These are phyloP conservation scores for Linnemannia schmuckeri DNA, from an alignment of 192 early-diverging fungal species.

Conservation along the genomic window DNA sequence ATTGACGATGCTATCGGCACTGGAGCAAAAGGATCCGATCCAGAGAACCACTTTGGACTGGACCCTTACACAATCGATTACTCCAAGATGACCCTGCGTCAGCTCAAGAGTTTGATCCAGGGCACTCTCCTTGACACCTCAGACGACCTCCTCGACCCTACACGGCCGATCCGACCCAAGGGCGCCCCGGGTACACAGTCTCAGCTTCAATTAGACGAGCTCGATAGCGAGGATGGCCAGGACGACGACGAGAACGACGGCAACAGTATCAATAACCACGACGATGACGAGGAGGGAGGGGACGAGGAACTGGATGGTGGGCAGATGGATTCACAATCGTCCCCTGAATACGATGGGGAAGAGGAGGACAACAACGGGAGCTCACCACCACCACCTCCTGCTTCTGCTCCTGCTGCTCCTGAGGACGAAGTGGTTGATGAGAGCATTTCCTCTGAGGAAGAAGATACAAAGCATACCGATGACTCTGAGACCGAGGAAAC, in stretches of 20 bases:
- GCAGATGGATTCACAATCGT: background rate
- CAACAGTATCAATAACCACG: background rate
- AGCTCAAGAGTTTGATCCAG: conserved; percentile 15
- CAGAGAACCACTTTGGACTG: conserved; percentile 35
- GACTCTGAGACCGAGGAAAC: background rate
- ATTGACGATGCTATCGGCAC: conserved; percentile 27
- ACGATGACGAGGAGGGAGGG: background rate
- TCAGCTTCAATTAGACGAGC: background rate
- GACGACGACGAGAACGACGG: background rate
- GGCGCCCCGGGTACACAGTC: background rate
- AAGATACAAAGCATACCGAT: background rate
- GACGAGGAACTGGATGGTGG: background rate
- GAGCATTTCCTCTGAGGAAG: background rate
- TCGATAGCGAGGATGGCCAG: background rate
- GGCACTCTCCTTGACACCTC: conserved; percentile 25
- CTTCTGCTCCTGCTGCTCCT: background rate
- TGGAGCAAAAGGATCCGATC: conserved; percentile 33
- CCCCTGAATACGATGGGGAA: background rate
- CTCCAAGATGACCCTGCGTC: background rate
- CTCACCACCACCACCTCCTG: background rate
- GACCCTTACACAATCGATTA: background rate
- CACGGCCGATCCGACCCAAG: conserved; percentile 25
- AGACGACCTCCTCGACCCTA: conserved; percentile 24
- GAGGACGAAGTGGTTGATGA: background rate
- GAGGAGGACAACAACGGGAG: background rate